Percentiles rank a stretch among this genome's conserved stretches.
These are phyloP conservation scores for Globisporangium canariense DNA, from an alignment of 352 stramenopile species.

Conservation along the genomic window DNA sequence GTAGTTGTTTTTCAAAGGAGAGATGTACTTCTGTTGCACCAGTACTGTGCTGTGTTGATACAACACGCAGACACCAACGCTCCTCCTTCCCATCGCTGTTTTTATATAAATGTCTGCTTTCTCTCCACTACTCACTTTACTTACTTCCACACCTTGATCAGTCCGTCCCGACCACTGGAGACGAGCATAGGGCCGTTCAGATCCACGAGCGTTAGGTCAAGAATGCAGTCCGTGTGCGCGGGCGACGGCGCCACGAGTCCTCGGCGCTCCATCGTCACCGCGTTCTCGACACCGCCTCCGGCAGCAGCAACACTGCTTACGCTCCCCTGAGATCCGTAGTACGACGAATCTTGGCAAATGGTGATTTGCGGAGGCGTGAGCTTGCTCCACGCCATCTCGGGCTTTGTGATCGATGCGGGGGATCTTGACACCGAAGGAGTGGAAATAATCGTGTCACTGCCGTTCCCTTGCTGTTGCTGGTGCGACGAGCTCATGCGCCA, in stretches of 20 bases:
- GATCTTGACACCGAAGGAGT: conserved; percentile 15
- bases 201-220: conserved; percentile 94
- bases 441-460: conserved; percentile 24
- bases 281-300: conserved; percentile 56
- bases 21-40: neutral
- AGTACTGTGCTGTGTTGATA: neutral
- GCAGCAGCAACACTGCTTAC: conserved; percentile 41
- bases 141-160: conserved; percentile 97
- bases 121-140: neutral
- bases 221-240: conserved; percentile 92
- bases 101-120: conserved; percentile 1
- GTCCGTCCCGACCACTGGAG: conserved; percentile 91
- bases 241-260: conserved; percentile 85
- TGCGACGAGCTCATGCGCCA: conserved; percentile 74
- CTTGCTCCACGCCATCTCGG: conserved; percentile 86
- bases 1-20: neutral
- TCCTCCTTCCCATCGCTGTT: neutral
- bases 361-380: conserved; percentile 79
- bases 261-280: conserved; percentile 84
- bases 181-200: conserved; percentile 90
- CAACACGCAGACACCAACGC: neutral
- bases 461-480: conserved; percentile 20
- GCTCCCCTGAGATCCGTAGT: conserved; percentile 51
- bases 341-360: conserved; percentile 81
- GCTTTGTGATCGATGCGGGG: conserved; percentile 57